Conservation (phyloP, 306 rosid species). For the Trifolium pratense region DNA sequence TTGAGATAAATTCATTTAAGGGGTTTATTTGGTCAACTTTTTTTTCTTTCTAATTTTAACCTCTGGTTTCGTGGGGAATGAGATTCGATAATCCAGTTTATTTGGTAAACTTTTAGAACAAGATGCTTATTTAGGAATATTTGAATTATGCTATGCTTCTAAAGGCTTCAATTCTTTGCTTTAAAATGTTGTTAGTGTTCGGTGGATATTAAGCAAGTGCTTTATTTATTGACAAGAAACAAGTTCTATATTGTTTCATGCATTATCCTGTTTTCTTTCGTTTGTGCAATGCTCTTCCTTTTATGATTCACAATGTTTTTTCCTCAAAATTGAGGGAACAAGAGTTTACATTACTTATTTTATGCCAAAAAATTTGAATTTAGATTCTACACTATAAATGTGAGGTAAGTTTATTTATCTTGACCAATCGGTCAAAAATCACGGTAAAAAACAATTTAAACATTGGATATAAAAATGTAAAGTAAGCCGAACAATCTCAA, state of each 20-base stretch:
- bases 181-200: slow-evolving; percentile 5
- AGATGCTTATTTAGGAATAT: background rate
- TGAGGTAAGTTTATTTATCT: no score
- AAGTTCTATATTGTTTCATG: background rate
- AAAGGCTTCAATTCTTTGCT: background rate
- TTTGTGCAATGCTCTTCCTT: background rate
- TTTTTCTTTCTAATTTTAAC: no score
- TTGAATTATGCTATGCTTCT: background rate
- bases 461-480: no score
- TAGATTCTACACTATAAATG: no score
- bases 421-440: no score
- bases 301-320: background rate
- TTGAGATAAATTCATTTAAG: background rate
- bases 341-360: no score
- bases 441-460: no score
- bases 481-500: no score
- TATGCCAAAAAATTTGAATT: no score
- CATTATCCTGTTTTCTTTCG: background rate
- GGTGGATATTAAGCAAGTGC: background rate
- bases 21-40: background rate
- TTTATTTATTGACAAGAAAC: background rate
- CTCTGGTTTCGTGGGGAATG: no score
- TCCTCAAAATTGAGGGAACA: background rate
- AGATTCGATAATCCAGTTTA: no score
- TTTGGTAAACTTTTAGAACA: background rate